Evolutionary conservation across 2,329 filamentous ascomycete genomes (phyloP).

Genomic region (Aschersonia sp.): DNA sequence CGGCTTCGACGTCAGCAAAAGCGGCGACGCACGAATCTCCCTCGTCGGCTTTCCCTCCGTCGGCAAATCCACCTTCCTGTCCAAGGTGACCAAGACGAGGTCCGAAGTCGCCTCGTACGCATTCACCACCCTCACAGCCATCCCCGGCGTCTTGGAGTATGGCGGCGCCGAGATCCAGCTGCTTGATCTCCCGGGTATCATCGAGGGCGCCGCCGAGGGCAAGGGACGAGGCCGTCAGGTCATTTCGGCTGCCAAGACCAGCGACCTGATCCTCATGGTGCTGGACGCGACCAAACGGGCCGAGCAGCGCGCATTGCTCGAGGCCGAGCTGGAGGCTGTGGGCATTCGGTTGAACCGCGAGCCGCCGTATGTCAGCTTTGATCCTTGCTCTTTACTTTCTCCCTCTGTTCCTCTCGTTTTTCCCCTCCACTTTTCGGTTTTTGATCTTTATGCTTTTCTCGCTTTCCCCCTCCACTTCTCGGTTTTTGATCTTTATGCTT

Average conservation of each 20-base stretch:
- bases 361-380: constrained; percentile 52
- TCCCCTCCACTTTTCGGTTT: not conserved
- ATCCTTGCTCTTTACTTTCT: not conserved
- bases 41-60: constrained; percentile 98
- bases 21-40: constrained; percentile 89
- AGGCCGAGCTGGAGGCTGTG: constrained; percentile 87
- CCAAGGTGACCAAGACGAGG: constrained; percentile 95
- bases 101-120: constrained; percentile 92
- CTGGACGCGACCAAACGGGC: constrained; percentile 92
- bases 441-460: not conserved
- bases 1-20: constrained; percentile 91
- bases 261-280: constrained; percentile 92
- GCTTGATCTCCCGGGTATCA: constrained; percentile 93
- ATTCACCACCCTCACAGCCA: constrained; percentile 94
- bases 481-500: not conserved
- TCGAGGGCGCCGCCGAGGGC: constrained; percentile 89
- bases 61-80: constrained; percentile 97
- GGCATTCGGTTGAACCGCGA: constrained; percentile 87
- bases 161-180: constrained; percentile 97
- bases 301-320: constrained; percentile 78
- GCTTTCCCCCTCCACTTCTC: not conserved
- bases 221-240: constrained; percentile 94
- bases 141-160: constrained; percentile 93
- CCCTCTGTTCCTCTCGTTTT: not conserved
- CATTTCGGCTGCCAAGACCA: constrained; percentile 95